These are phyloP conservation scores for Ceriops zippeliana DNA, from an alignment of 345 rosid species.

Conservation along the genomic window DNA sequence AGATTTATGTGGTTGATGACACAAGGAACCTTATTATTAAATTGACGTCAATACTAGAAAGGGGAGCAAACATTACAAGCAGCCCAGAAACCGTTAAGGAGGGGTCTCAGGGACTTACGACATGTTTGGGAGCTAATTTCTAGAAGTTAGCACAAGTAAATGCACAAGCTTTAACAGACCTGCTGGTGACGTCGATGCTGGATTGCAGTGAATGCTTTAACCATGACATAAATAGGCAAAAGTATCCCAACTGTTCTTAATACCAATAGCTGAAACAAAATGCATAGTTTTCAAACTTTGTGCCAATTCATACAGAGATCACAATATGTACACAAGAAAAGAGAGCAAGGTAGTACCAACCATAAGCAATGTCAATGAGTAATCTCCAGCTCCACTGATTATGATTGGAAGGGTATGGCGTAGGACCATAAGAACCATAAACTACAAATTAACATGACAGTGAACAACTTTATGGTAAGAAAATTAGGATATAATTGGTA, in stretches of 20 bases:
- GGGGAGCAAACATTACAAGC: not conserved
- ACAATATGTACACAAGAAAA: not conserved
- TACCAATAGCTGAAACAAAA: constrained; percentile 44
- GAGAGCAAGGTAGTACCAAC: constrained; percentile 32
- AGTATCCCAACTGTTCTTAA: constrained; percentile 63
- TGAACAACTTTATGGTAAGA: not conserved
- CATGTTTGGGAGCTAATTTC: not conserved
- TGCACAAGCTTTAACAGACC: constrained; percentile 22
- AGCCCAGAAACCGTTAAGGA: not conserved
- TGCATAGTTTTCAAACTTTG: not conserved
- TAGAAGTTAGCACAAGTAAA: not conserved
- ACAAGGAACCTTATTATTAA: not conserved
- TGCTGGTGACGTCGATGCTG: constrained; percentile 45
- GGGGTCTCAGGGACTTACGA: not conserved
- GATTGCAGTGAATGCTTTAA: constrained; percentile 44
- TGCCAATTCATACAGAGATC: not conserved
- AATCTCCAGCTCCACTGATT: constrained; percentile 46
- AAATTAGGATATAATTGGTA: not conserved
- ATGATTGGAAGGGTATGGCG: constrained; percentile 69
- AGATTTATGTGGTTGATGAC: not conserved
- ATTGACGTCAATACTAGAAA: not conserved
- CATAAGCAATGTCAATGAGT: constrained; percentile 49
- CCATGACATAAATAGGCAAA: constrained; percentile 54
- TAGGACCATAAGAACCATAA: constrained; percentile 60
- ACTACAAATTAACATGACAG: constrained; percentile 40